phyloP scores from a whole-genome alignment of 2,329 filamentous ascomycete genomes.

The Trichophyton mentagrophytes region DNA sequence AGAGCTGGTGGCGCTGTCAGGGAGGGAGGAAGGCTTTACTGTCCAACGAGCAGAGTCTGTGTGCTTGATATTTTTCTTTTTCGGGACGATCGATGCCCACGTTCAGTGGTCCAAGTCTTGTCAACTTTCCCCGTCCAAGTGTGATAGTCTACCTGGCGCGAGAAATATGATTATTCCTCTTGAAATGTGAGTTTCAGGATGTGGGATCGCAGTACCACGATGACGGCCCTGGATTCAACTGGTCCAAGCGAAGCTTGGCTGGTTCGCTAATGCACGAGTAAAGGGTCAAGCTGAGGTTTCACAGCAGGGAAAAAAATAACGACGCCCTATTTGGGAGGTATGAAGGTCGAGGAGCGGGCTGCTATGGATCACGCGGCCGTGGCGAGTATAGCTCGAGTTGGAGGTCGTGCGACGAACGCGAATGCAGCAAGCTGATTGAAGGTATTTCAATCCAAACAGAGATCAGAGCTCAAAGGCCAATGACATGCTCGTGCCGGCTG shows the following conservation, averaged over 20 bases:
- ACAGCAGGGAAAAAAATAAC: conserved; percentile 6
- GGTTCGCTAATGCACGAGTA: conserved; percentile 5
- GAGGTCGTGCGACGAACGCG: conserved; percentile 7
- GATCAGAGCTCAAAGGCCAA: background rate
- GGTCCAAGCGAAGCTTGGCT: conserved; percentile 1
- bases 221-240: background rate
- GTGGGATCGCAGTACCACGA: background rate
- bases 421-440: background rate
- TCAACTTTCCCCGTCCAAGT: background rate
- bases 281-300: background rate
- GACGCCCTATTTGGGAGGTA: background rate
- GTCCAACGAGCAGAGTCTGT: background rate
- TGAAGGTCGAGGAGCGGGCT: background rate
- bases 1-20: background rate
- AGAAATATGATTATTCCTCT: background rate
- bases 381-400: conserved; percentile 5
- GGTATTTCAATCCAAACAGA: background rate
- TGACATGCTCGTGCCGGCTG: background rate
- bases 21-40: background rate
- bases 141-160: background rate
- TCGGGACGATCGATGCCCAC: conserved; percentile 14
- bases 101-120: conserved; percentile 9
- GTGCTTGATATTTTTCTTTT: background rate
- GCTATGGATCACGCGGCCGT: conserved; percentile 5
- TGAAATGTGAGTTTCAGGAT: background rate